Evolutionary conservation across 179 eudicot genomes (phyloP).

Genomic region (Beta lomatogona): DNA sequence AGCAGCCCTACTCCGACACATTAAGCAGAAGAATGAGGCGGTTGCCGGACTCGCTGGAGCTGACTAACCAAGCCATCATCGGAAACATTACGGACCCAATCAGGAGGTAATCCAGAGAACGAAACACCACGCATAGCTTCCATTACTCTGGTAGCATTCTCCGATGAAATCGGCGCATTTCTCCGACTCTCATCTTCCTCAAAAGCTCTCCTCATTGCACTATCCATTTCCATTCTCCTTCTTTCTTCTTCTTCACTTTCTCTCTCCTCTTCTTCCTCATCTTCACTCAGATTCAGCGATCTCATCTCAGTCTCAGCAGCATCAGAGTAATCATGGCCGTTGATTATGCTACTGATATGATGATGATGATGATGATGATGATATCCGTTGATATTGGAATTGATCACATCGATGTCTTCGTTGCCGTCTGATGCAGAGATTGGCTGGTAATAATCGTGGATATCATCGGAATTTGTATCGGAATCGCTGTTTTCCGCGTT

Average conservation of each 20-base stretch:
- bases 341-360: slow-evolving; percentile 23
- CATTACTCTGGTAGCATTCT: slow-evolving; percentile 64
- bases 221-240: slow-evolving; percentile 42
- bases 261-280: slow-evolving; percentile 20
- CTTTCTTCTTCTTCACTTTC: slow-evolving; percentile 36
- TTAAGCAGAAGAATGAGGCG: slow-evolving; percentile 31
- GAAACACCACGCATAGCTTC: slow-evolving; percentile 81
- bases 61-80: slow-evolving; percentile 72
- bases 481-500: slow-evolving; percentile 59
- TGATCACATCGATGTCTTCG: slow-evolving; percentile 28
- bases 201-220: slow-evolving; percentile 54
- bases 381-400: slow-evolving; percentile 6
- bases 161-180: slow-evolving; percentile 65
- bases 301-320: slow-evolving; percentile 38
- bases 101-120: slow-evolving; percentile 58
- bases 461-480: slow-evolving; percentile 53
- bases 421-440: slow-evolving; percentile 39
- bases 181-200: slow-evolving; percentile 74
- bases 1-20: too few relatives aligned
- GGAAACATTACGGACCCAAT: slow-evolving; percentile 57
- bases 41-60: slow-evolving; percentile 51
- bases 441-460: slow-evolving; percentile 62
- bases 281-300: slow-evolving; percentile 49
- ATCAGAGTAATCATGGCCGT: slow-evolving; percentile 39
- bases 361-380: slow-evolving; percentile 2